A percentile compares a stretch with the other conserved stretches of the same genome.
Conservation (phyloP, 805 yeast genomes). For the Kazachstania psychrophila region DNA sequence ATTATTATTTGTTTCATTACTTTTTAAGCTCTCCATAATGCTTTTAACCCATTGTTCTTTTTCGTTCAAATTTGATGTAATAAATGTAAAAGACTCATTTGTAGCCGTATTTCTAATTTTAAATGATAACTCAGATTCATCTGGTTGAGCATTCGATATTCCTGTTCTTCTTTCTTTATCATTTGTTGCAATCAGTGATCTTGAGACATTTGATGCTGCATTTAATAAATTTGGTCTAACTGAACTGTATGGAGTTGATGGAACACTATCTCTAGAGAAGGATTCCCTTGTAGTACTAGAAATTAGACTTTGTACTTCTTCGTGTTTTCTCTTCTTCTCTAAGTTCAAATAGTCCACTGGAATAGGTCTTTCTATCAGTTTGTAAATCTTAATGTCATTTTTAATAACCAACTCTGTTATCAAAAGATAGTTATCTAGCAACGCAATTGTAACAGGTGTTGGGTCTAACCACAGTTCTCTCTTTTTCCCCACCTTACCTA, state of each 20-base stretch:
- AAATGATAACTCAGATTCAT: slow-evolving; percentile 28
- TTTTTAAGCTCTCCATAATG: slow-evolving; percentile 41
- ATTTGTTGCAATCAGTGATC: slow-evolving; percentile 5
- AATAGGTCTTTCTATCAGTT: slow-evolving; percentile 49
- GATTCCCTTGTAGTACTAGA: slow-evolving; percentile 8
- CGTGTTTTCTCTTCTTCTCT: slow-evolving; percentile 34
- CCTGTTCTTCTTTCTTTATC: slow-evolving; percentile 5
- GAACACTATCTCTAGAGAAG: not conserved
- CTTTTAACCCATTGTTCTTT: slow-evolving; percentile 50
- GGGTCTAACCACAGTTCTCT: slow-evolving; percentile 59
- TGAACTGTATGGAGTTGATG: slow-evolving; percentile 14
- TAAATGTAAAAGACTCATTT: slow-evolving; percentile 43
- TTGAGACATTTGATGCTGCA: slow-evolving; percentile 18
- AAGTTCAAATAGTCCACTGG: slow-evolving; percentile 50
- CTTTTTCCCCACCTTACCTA: slow-evolving; percentile 52
- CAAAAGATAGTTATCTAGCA: slow-evolving; percentile 63
- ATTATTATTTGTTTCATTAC: slow-evolving; percentile 34
- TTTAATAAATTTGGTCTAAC: slow-evolving; percentile 17
- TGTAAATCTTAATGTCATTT: slow-evolving; percentile 29
- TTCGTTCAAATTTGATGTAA: slow-evolving; percentile 39
- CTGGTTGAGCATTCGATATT: slow-evolving; percentile 12
- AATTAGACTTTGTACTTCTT: slow-evolving; percentile 5
- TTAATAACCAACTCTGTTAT: slow-evolving; percentile 49
- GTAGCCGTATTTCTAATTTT: slow-evolving; percentile 53
- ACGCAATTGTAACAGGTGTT: slow-evolving; percentile 40